Base-by-base conservation (phyloP, 371 early-diverging fungal genomes). In the Lichtheimia corymbifera region DNA sequence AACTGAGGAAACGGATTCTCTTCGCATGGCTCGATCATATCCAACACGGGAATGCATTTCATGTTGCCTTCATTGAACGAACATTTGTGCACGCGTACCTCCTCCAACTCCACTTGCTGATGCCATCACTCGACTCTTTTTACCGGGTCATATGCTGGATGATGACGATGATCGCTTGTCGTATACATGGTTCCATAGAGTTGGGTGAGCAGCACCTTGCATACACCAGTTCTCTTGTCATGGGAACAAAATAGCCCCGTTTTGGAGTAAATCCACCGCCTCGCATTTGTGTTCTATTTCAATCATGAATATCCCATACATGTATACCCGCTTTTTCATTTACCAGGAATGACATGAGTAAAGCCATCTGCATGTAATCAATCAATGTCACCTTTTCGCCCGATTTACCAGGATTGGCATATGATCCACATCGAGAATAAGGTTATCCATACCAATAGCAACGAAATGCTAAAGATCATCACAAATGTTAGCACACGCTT, bases 201-300 rank as follows among this genome's bases (percentile, higher is more conserved):
- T 14, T 79, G 77, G 68, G 92, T 85, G 13, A 91, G 77, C 43
- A 83, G 63, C 2, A 94, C 94, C 78, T 95, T 95, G 82, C 93
- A 64, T n/a, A 90, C 64, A 69, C 95, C 96, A 51, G 93, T 76
- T 93, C 93, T 4, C 95, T 91, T 12, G 91, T 91, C 92, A 94
- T 93, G n/a, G 88, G 93, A 9, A 93, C 91, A 45, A 91, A 72
- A 60, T 83, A 75, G 0, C 93, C 93, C 22, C 82, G 79, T 53
- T 80, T 64, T 92, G 91, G 20, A 95, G 66, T 24, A 87, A 65
- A 55, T 92, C 91, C 56, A 95, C 91, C 40, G 94, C 89, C 59
- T 77, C 70, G 71, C 83, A 89, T 74, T 93, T 94, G 78, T 94
- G 91, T 58, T 89, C 89, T 65, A 50, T 35, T 2, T 3, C 24